Base-by-base conservation (phyloP, 345 rosid genomes). In the Gossypium longicalyx region DNA sequence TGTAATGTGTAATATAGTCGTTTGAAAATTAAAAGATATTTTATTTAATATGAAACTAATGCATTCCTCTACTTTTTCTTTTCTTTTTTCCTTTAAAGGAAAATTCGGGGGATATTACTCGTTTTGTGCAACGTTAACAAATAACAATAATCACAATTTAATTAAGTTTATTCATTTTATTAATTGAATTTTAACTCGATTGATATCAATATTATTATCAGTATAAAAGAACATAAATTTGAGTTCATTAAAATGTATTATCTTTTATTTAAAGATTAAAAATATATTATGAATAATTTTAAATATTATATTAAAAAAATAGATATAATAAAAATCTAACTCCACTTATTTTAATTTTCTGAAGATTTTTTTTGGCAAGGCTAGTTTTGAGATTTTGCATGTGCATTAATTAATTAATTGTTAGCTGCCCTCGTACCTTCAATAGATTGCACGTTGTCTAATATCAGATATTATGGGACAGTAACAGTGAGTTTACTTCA, bases 401-500 rank as follows among this genome's bases (percentile, higher is more conserved):
- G 70, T 72, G 74, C 64, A 63, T 72, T 41, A 62, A 9, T 63
- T 63, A 63, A 38, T 62, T 29, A 38, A 38, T 66, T 20, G 8
- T 48, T 71, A 12, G 67, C 67, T 72, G 66, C 58, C 45, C 41
- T 0, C 58, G 60, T 72, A 71, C 79, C 77, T 77, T 71, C 71
- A 60, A 25, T 73, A 77, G 81, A 81, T 79, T 81, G 79, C 84
- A 75, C 75, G 76, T 73, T 74, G 79, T 84, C 75, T 67, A 70
- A 72, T 73, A 29, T 71, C 76, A 75, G 79, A 79, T 77, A 81
- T 79, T 73, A 78, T 81, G 81, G 87, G 83, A 17, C 83, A 83
- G 22, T 70, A 47, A 2, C 4, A 47, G 1, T 4, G 38, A 34
- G 38, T 34, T 34, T 34, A 34, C 38, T 34, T 34, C 38, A 34